phyloP scores from a whole-genome alignment of 208 protist genomes.

The Trypanosoma platydactyli region DNA sequence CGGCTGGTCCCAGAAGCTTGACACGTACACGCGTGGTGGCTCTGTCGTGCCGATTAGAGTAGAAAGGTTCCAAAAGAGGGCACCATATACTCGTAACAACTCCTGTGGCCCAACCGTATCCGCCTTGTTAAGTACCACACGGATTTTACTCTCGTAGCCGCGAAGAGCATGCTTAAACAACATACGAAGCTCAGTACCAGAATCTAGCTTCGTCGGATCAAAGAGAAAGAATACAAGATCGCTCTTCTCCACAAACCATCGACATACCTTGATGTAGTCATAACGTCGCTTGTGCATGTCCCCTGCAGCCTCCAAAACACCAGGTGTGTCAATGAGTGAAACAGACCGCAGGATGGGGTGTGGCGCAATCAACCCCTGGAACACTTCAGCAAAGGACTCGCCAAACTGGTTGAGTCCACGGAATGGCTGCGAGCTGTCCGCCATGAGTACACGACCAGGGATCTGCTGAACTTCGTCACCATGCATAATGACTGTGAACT shows the following conservation, averaged over 20 bases:
- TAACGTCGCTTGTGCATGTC: slow-evolving; percentile 68
- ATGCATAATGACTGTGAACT: slow-evolving; percentile 95
- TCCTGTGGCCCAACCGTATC: slow-evolving; percentile 93
- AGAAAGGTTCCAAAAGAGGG: slow-evolving; percentile 97
- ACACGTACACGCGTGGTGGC: slow-evolving; percentile 95
- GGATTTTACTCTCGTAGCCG: slow-evolving; percentile 94
- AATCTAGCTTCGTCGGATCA: slow-evolving; percentile 97
- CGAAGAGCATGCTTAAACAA: slow-evolving; percentile 68
- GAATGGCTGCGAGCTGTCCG: slow-evolving; percentile 88
- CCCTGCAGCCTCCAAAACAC: slow-evolving; percentile 93
- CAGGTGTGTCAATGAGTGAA: slow-evolving; percentile 97
- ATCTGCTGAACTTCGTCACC: slow-evolving; percentile 77
- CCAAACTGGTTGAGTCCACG: slow-evolving; percentile 87
- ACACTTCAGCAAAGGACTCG: slow-evolving; percentile 84
- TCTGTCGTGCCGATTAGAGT: slow-evolving; percentile 95
- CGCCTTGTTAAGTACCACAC: slow-evolving; percentile 97
- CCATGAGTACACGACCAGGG: slow-evolving; percentile 85
- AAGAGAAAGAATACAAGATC: slow-evolving; percentile 97
- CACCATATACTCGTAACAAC: slow-evolving; percentile 97
- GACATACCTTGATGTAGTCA: slow-evolving; percentile 75
- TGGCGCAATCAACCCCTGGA: slow-evolving; percentile 69
- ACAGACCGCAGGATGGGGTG: slow-evolving; percentile 91
- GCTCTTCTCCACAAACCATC: slow-evolving; percentile 94
- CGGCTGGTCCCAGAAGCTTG: slow-evolving; percentile 96
- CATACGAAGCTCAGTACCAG: slow-evolving; percentile 69